These are phyloP conservation scores for Xylaria acuta DNA, from an alignment of 495 filamentous ascomycete genomes.

Conservation along the genomic window DNA sequence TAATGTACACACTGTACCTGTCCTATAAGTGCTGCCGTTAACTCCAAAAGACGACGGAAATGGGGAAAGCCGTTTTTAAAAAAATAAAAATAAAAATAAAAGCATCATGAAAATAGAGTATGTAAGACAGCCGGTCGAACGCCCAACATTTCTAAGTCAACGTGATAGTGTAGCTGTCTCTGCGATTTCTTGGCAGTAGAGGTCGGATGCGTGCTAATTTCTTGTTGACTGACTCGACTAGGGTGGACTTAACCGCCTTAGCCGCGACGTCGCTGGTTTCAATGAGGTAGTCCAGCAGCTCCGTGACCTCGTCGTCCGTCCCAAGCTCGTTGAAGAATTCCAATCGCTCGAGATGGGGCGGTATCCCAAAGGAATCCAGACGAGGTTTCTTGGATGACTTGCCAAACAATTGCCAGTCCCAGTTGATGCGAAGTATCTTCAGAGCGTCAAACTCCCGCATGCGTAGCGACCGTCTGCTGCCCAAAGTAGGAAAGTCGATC, in stretches of 20 bases:
- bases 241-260: conserved; percentile 24
- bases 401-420: conserved; percentile 45
- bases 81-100: too few relatives aligned
- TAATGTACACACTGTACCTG: conserved; percentile 2
- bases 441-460: conserved; percentile 39
- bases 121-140: neutral
- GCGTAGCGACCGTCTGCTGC: conserved; percentile 33
- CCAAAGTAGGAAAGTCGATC: conserved; percentile 40
- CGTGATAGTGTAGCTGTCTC: conserved; percentile 25
- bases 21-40: conserved; percentile 16
- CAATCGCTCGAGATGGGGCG: conserved; percentile 38
- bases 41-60: neutral
- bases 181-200: conserved; percentile 23
- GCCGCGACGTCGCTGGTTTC: conserved; percentile 35
- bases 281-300: conserved; percentile 39
- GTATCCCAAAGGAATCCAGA: conserved; percentile 41
- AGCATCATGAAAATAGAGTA: neutral
- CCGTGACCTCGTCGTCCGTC: conserved; percentile 41
- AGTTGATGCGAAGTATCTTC: conserved; percentile 32
- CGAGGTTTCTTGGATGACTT: conserved; percentile 36
- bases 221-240: conserved; percentile 18
- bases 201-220: conserved; percentile 19
- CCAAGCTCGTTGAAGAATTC: conserved; percentile 40
- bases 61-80: neutral
- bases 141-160: conserved; percentile 2